Percentiles rank a stretch among this genome's conserved stretches.
These are phyloP conservation scores for Gastroboletus turbinatus DNA, from an alignment of 1,284 basidiomycete species.

Conservation along the genomic window DNA sequence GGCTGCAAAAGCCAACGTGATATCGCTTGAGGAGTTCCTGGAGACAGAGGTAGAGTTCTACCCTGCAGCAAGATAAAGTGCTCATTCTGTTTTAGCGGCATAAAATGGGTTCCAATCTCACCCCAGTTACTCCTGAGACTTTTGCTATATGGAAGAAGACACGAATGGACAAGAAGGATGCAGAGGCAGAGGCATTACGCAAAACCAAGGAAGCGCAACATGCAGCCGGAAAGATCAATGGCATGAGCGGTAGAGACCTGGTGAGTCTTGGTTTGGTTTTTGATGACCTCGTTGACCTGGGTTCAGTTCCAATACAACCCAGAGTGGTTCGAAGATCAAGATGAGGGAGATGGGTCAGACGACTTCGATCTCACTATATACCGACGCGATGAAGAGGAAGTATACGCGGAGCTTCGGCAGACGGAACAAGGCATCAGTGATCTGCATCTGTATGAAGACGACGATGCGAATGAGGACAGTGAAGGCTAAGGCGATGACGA, in stretches of 20 bases:
- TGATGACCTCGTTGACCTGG: conserved; percentile 10
- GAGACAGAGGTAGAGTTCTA: conserved; percentile 81
- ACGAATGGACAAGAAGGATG: conserved; percentile 88
- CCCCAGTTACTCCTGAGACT: conserved; percentile 92
- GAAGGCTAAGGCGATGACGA: conserved; percentile 1
- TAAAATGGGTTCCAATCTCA: conserved; percentile 89
- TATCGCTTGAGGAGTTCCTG: conserved; percentile 95
- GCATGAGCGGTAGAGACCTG: conserved; percentile 95
- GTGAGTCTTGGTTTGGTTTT: conserved; percentile 44
- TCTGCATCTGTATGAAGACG: conserved; percentile 26
- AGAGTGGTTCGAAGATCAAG: conserved; percentile 89
- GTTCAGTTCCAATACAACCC: conserved; percentile 91
- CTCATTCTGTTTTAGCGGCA: conserved; percentile 65
- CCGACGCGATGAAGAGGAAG: conserved; percentile 31
- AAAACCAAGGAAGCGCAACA: conserved; percentile 86
- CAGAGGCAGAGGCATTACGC: conserved; percentile 76
- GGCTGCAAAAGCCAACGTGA: conserved; percentile 85
- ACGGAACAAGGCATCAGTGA: conserved; percentile 16
- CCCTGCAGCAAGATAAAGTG: neutral
- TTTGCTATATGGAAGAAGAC: conserved; percentile 97
- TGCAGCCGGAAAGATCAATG: conserved; percentile 87
- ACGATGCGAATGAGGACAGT: conserved; percentile 11
- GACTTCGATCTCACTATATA: conserved; percentile 37
- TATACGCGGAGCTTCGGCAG: conserved; percentile 27
- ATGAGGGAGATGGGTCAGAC: conserved; percentile 65